Evolutionary conservation across 495 filamentous ascomycete species (phyloP), one percentile per base, ranked within the genome.

Genomic region (Lepidopterella palustris): DNA sequence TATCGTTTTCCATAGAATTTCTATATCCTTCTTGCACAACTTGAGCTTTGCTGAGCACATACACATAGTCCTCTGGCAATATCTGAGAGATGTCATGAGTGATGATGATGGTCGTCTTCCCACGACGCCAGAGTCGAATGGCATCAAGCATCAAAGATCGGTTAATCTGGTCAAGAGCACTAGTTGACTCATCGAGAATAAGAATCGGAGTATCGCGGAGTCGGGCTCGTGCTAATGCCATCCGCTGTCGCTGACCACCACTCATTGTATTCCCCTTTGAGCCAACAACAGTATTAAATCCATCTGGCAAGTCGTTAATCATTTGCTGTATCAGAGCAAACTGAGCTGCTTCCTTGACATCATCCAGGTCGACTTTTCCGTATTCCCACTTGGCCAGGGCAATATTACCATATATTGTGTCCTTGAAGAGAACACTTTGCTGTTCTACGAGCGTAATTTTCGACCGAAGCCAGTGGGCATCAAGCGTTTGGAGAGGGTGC

Each of bases 11-110:
- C 13, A 87, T 61, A 1, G 70, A 68, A 50, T 69, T 65, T 60
- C 73, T 77, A 62, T 75, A 83, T 54, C 92, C 93, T 60, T 86
- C 74, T 64, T 95, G 82, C 2, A 87, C 80, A 4, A 96, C 76
- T 1, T 62, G 65, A 0, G 89, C 89, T 10, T 84, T 68, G 45
- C 95, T 86, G 49, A 98, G 71, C 0, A 96, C 79, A 60, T 93
- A 97, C 1, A 92, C 80, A 66, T 84, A 92, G 55, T 97, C 91
- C 18, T 83, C 63, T 0, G 82, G 78, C 24, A 73, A 73, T 32
- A 98, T 95, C 52, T 95, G 88, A 0, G 85, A 81, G 49, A 90
- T 84, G 60, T 97, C 90, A 65, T 97, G 93, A 0, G 93, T 97
- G 66, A 77, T 74, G 52, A 77, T 61, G 40, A 77, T 72, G 8